Conservation (phyloP, 768 basidiomycete genomes). For the Ephemerocybe angulata region DNA sequence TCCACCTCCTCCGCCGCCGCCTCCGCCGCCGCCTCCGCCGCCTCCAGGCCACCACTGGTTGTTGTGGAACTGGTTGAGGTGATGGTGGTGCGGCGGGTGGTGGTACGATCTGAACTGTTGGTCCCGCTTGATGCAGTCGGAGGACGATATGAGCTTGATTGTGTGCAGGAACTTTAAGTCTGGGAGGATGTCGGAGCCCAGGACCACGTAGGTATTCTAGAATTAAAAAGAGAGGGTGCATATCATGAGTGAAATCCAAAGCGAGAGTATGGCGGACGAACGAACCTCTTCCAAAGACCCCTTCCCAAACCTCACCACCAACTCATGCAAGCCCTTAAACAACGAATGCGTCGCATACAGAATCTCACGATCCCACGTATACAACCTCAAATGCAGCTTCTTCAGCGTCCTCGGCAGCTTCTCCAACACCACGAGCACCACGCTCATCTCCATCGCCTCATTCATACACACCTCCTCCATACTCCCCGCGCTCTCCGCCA, state of each 20-base stretch:
- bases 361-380: slow-evolving; percentile 28
- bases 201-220: slow-evolving; percentile 27
- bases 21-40: not conserved
- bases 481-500: slow-evolving; percentile 9
- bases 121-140: slow-evolving; percentile 9
- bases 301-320: slow-evolving; percentile 23
- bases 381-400: slow-evolving; percentile 22
- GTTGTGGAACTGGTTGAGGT: not conserved
- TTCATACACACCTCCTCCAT: slow-evolving; percentile 20
- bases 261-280: not conserved
- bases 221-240: not conserved
- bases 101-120: not conserved
- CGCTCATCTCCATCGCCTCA: slow-evolving; percentile 17
- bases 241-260: not conserved
- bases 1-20: not conserved
- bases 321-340: slow-evolving; percentile 16
- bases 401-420: slow-evolving; percentile 18
- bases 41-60: not conserved
- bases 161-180: slow-evolving; percentile 22
- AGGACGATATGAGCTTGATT: slow-evolving; percentile 16
- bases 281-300: slow-evolving; percentile 22
- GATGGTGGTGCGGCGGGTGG: not conserved
- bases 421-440: slow-evolving; percentile 19
- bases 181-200: slow-evolving; percentile 27
- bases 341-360: slow-evolving; percentile 26